These are phyloP conservation scores for Malassezia yamatoensis DNA, from an alignment of 1,284 basidiomycete species.

Conservation along the genomic window DNA sequence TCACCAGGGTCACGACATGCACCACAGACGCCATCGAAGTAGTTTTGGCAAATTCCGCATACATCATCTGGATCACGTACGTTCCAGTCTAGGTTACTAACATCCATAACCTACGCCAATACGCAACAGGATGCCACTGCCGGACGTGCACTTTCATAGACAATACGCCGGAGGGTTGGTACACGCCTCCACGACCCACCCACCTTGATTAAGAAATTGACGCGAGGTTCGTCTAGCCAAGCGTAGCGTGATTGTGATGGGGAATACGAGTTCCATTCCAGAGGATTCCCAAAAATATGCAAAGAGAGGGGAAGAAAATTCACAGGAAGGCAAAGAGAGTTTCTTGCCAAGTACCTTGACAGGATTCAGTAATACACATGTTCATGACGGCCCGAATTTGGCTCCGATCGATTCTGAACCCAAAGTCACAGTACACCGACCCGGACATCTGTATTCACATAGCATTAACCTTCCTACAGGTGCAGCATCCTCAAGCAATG, in stretches of 20 bases:
- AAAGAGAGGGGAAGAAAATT: too few species aligned
- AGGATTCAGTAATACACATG: too few species aligned
- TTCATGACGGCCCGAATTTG: too few species aligned
- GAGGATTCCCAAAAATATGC: not conserved
- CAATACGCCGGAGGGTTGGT: not conserved
- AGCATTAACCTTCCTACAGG: constrained; percentile 4
- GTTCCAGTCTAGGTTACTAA: constrained; percentile 33
- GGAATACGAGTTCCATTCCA: constrained; percentile 11
- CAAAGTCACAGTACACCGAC: constrained; percentile 9
- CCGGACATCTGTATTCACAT: constrained; percentile 17
- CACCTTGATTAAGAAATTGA: not conserved
- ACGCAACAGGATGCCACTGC: constrained; percentile 41
- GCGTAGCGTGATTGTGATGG: constrained; percentile 1
- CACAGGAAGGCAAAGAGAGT: too few species aligned
- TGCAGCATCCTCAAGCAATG: not conserved
- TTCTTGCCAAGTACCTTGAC: too few species aligned
- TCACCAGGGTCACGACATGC: constrained; percentile 44
- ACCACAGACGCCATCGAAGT: constrained; percentile 45
- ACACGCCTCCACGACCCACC: not conserved
- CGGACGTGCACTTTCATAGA: constrained; percentile 44
- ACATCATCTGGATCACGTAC: constrained; percentile 45
- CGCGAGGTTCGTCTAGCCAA: not conserved
- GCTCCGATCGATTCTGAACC: not conserved
- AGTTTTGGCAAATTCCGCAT: constrained; percentile 47
- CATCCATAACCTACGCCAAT: constrained; percentile 34